Percentiles rank a stretch among this genome's conserved stretches.
Evolutionary conservation across 75 land plant species (phyloP).

Genomic region (Ceratopteris richardii): DNA sequence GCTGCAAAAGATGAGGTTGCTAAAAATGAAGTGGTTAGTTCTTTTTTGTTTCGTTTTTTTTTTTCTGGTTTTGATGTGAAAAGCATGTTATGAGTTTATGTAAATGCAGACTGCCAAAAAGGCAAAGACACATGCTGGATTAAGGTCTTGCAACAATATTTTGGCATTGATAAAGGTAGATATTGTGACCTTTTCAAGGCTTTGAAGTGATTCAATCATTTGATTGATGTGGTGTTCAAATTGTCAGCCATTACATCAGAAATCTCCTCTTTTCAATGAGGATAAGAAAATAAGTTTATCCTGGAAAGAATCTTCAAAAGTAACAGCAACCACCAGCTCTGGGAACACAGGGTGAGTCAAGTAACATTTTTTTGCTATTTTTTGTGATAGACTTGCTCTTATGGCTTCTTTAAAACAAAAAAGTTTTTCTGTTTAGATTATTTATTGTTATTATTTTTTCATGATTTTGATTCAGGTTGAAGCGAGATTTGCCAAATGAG

Average conservation of each 20-base stretch:
- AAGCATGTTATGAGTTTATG: not conserved
- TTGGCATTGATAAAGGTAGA: conserved; percentile 79
- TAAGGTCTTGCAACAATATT: conserved; percentile 83
- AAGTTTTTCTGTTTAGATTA: not conserved
- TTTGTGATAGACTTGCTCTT: not conserved
- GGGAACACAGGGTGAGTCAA: conserved; percentile 22
- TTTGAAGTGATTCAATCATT: not conserved
- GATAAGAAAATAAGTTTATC: conserved; percentile 66
- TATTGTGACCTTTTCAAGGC: not conserved
- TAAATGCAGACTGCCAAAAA: conserved; percentile 58
- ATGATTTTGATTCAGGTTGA: no score
- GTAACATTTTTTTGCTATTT: conserved; percentile 15
- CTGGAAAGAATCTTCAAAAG: conserved; percentile 73
- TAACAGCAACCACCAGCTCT: conserved; percentile 28
- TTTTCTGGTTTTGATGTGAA: not conserved
- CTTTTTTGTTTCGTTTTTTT: not conserved
- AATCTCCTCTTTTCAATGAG: conserved; percentile 76
- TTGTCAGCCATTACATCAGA: conserved; percentile 73
- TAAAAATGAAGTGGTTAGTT: conserved; percentile 51
- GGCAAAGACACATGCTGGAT: conserved; percentile 53
- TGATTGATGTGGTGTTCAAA: not conserved
- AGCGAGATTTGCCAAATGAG: conserved; percentile 25
- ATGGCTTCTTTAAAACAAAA: conserved; percentile 1
- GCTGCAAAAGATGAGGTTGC: conserved; percentile 78
- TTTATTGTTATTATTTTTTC: not conserved